Evolutionary conservation across 495 filamentous ascomycete genomes (phyloP).

Genomic region (Bacidia rubella): DNA sequence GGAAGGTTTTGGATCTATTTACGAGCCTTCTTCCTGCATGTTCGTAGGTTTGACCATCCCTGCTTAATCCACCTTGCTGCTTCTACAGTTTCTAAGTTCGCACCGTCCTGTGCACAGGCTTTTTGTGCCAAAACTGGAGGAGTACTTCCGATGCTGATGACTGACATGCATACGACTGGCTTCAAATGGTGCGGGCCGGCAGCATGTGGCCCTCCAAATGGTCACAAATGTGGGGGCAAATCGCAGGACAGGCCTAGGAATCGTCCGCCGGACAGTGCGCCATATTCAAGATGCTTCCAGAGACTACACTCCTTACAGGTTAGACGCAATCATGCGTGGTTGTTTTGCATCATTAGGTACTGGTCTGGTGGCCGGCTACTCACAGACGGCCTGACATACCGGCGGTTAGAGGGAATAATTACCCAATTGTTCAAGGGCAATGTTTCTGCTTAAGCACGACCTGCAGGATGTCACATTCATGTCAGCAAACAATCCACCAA

Average conservation of each 20-base stretch:
- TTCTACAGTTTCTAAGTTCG: neutral
- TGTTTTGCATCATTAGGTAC: neutral
- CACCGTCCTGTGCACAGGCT: neutral
- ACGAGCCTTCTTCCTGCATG: neutral
- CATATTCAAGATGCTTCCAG: neutral
- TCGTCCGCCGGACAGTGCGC: neutral
- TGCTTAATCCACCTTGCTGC: neutral
- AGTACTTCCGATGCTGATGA: conserved; percentile 1
- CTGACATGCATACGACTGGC: conserved; percentile 3
- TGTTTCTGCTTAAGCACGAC: neutral
- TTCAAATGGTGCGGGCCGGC: conserved; percentile 14
- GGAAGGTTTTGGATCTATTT: neutral
- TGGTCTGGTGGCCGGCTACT: neutral
- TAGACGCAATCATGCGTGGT: conserved; percentile 1
- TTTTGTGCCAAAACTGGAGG: neutral
- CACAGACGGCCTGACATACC: conserved; percentile 1
- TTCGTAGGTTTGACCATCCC: neutral
- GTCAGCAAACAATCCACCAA: neutral
- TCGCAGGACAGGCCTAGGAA: neutral
- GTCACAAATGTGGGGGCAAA: conserved; percentile 1
- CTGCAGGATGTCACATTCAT: conserved; percentile 13
- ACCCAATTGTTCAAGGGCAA: conserved; percentile 10
- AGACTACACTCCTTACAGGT: neutral
- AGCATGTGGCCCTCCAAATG: conserved; percentile 10
- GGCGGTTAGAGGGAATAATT: conserved; percentile 16